Evolutionary conservation across 164 flowering plant species (phyloP).

Genomic region (Platanus orientalis): DNA sequence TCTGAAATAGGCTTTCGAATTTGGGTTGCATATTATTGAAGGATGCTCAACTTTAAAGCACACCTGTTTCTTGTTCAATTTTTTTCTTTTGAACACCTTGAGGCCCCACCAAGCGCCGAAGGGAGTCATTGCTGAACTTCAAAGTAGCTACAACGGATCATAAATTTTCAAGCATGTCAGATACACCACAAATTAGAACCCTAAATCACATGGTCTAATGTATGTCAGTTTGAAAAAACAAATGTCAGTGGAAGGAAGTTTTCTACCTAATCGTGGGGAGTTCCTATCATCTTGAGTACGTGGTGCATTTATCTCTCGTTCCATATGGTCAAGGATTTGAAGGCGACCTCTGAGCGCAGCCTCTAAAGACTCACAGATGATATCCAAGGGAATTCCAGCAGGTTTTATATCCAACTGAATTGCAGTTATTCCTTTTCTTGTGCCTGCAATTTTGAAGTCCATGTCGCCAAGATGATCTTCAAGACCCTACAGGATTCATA

Average conservation of each 20-base stretch:
- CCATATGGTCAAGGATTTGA: slow-evolving; percentile 90
- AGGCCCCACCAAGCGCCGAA: slow-evolving; percentile 87
- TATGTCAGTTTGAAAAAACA: neutral
- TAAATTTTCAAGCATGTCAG: slow-evolving; percentile 6
- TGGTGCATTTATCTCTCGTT: slow-evolving; percentile 69
- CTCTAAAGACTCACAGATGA: slow-evolving; percentile 76
- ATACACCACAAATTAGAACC: neutral
- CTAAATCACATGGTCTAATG: neutral
- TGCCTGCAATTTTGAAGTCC: slow-evolving; percentile 98
- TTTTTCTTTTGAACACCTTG: slow-evolving; percentile 68
- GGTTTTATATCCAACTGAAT: slow-evolving; percentile 98
- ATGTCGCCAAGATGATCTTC: slow-evolving; percentile 99
- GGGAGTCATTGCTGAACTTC: slow-evolving; percentile 70
- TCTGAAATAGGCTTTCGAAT: too few species aligned
- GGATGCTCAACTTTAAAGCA: slow-evolving; percentile 7
- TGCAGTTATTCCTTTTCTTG: slow-evolving; percentile 81
- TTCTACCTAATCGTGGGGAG: slow-evolving; percentile 67
- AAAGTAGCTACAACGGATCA: slow-evolving; percentile 52
- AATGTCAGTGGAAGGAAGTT: neutral
- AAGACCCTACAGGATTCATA: slow-evolving; percentile 56
- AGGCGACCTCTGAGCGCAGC: slow-evolving; percentile 81
- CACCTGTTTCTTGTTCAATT: slow-evolving; percentile 93
- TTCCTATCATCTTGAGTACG: slow-evolving; percentile 63
- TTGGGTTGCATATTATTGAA: neutral
- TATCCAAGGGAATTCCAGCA: slow-evolving; percentile 94